Evolutionary conservation across 441 rosid species (phyloP).

Genomic region (Gossypium aridum): DNA sequence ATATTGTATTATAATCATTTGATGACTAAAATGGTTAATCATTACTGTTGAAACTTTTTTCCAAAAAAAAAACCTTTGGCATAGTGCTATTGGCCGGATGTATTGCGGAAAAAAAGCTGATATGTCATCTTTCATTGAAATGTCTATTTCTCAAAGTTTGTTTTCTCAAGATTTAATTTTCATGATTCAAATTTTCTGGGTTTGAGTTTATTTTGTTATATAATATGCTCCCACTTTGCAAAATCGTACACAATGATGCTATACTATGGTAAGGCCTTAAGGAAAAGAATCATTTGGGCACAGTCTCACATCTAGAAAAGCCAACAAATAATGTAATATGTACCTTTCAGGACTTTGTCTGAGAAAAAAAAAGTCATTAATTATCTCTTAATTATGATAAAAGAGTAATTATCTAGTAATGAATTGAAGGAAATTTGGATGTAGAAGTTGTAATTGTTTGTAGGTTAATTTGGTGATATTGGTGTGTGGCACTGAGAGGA

Average conservation of each 20-base stretch:
- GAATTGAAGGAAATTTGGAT: neutral
- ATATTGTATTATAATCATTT: neutral
- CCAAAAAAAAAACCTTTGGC: too few relatives aligned
- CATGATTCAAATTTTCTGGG: neutral
- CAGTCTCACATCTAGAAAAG: neutral
- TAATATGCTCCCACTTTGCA: too few relatives aligned
- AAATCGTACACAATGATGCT: too few relatives aligned
- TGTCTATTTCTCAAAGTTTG: neutral
- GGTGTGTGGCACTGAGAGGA: slow-evolving; percentile 2
- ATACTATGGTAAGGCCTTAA: too few relatives aligned
- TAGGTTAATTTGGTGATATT: neutral
- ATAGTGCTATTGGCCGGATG: too few relatives aligned
- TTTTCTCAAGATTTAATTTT: too few relatives aligned
- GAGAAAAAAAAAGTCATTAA: neutral
- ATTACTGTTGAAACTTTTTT: neutral
- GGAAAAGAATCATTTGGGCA: slow-evolving; percentile 7
- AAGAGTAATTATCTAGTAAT: neutral
- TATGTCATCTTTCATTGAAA: neutral
- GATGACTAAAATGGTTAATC: neutral
- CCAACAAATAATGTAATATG: neutral
- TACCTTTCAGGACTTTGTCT: too few relatives aligned
- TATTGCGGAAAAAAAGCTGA: neutral
- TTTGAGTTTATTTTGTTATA: neutral
- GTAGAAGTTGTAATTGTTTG: neutral
- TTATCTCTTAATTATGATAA: slow-evolving; percentile 2